Evolutionary conservation across 2,329 filamentous ascomycete species (phyloP), one percentile per base, ranked within the genome.

Genomic region (Exserohilum turcica): DNA sequence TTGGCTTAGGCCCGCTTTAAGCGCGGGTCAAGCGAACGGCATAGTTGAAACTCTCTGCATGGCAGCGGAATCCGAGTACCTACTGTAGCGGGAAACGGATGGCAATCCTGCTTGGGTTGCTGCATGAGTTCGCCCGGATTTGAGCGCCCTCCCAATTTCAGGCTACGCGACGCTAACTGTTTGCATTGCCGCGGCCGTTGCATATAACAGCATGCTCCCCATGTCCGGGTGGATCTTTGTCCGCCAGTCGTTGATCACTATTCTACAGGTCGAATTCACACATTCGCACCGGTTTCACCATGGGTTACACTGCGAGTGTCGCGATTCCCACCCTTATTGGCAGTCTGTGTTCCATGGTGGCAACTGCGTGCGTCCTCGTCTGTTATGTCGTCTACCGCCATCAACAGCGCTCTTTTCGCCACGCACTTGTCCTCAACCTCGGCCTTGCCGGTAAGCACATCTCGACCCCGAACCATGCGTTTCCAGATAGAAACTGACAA

Each of bases 381-480:
- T 67, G 57, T 37, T 56, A 54, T 21, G 53, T 65, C 29, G 54
- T 55, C 8, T 53, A 58, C 28, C 59, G 55, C 7, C 52, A 59
- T 42, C 60, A 59, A 33, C 52, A 56, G 43, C 54, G 52, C 9
- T 56, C 61, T 31, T 65, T 67, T 37, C 59, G 64, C 8, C 63
- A 67, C 40, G 63, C 57, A 28, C 43, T 67, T 13, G 53, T 67
- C n/a, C 29, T 67, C 21, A 66, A 66, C 7, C 64, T 67, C 28
- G 56, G 61, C 16, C 37, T 67, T 9, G 61, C 64, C 10, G 64
- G 63, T 63, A 48, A 24, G 32, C 43, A 33, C 5, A 7, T 5
- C 24, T 27, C 10, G 7, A 15, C 10, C n/a, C 18, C 21, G 40
- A 6, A 36, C 21, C 13, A 24, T 7, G 15, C 38, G n/a, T 19